Percentiles rank a stretch among this genome's conserved stretches.
phyloP scores from a whole-genome alignment of 192 early-diverging fungal species.

The Gonapodya sp. region DNA sequence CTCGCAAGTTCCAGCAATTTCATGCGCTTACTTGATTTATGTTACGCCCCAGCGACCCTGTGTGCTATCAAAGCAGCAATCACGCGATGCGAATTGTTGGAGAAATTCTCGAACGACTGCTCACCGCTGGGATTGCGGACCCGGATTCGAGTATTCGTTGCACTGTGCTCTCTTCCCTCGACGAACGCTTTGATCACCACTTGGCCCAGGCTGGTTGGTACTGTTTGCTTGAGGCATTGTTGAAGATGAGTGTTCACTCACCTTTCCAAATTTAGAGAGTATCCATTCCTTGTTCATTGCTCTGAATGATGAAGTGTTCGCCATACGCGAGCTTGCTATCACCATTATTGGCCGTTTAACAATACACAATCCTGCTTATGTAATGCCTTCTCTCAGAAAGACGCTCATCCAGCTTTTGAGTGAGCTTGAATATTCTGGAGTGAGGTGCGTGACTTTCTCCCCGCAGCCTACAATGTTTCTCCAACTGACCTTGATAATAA shows the following conservation, averaged over 20 bases:
- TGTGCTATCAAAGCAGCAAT: slow-evolving; percentile 64
- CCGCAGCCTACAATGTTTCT: not conserved
- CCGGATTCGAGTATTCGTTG: slow-evolving; percentile 56
- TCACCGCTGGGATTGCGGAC: slow-evolving; percentile 84
- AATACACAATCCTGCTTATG: slow-evolving; percentile 81
- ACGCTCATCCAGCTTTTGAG: slow-evolving; percentile 77
- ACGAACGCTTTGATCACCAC: slow-evolving; percentile 76
- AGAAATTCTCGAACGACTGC: slow-evolving; percentile 79
- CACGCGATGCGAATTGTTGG: slow-evolving; percentile 74
- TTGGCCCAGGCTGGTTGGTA: slow-evolving; percentile 56
- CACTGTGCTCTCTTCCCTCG: slow-evolving; percentile 69
- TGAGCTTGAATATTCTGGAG: slow-evolving; percentile 79
- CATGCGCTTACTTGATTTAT: not conserved
- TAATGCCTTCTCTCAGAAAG: slow-evolving; percentile 80
- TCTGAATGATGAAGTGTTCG: slow-evolving; percentile 84
- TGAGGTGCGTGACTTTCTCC: slow-evolving; percentile 29
- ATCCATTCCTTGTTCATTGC: slow-evolving; percentile 79
- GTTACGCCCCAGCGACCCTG: slow-evolving; percentile 40
- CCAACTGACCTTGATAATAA: slow-evolving; percentile 12
- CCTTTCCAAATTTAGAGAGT: slow-evolving; percentile 42
- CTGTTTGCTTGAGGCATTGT: not conserved
- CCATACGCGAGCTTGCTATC: slow-evolving; percentile 72
- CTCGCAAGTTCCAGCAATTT: not conserved
- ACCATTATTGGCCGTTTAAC: slow-evolving; percentile 78
- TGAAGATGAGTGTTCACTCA: not conserved